These are phyloP conservation scores for Carex littledalei DNA, from an alignment of 176 grass and related monocot species.

Conservation along the genomic window DNA sequence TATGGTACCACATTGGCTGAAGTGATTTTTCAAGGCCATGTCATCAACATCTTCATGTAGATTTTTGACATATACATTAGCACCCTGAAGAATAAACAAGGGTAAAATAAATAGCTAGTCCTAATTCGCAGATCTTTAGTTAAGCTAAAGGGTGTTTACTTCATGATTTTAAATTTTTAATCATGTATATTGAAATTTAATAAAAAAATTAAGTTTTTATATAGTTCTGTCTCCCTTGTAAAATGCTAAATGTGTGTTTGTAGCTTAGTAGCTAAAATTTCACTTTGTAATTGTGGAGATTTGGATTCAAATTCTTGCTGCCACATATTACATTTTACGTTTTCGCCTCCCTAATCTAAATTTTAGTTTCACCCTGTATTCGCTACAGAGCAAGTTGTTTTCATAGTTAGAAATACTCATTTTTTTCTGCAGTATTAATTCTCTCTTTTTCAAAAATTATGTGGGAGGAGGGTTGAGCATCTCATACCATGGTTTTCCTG, in stretches of 20 bases:
- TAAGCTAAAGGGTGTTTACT: too few relatives aligned
- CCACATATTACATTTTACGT: too few relatives aligned
- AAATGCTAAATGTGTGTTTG: too few relatives aligned
- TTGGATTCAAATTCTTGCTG: too few relatives aligned
- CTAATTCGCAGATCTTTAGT: background rate
- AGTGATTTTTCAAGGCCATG: slow-evolving; percentile 38
- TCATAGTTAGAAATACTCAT: background rate
- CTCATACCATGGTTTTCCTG: slow-evolving; percentile 59
- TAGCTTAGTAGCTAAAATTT: too few relatives aligned
- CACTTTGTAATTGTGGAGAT: too few relatives aligned
- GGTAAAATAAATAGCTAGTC: background rate
- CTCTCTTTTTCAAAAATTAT: background rate
- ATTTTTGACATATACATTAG: slow-evolving; percentile 90
- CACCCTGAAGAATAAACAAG: slow-evolving; percentile 29
- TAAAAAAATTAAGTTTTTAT: too few relatives aligned
- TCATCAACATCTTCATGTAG: slow-evolving; percentile 63
- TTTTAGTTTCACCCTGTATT: too few relatives aligned
- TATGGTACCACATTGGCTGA: slow-evolving; percentile 70
- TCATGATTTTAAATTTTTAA: too few relatives aligned
- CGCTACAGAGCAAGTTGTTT: background rate
- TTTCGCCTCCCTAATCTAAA: too few relatives aligned
- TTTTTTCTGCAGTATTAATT: background rate
- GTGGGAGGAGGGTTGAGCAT: background rate
- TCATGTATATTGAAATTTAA: too few relatives aligned
- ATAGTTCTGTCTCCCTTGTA: too few relatives aligned